These are phyloP conservation scores for Raffaelea albimanens DNA, from an alignment of 2,329 filamentous ascomycete species.

Conservation along the genomic window DNA sequence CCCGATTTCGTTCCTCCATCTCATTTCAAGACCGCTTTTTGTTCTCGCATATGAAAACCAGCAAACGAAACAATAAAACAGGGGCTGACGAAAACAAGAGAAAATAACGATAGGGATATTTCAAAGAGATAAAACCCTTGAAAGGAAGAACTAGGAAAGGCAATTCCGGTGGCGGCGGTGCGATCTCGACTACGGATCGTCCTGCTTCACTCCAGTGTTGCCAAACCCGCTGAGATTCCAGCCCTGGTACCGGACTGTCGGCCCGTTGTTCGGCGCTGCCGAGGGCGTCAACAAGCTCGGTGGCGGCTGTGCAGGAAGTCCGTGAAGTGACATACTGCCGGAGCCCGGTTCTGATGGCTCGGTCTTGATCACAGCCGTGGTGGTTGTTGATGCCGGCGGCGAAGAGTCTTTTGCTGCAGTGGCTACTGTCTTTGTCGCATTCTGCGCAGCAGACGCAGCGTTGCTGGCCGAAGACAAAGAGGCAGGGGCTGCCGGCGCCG, in stretches of 20 bases:
- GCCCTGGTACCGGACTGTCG: conserved; percentile 24
- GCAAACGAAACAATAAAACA: not conserved
- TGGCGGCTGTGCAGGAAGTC: conserved; percentile 10
- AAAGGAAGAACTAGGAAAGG: not conserved
- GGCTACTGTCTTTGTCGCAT: no score
- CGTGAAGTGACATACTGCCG: not conserved
- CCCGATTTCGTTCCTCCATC: no score
- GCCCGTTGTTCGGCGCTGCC: conserved; percentile 10
- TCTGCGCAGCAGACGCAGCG: not conserved
- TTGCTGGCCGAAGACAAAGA: not conserved
- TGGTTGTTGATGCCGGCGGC: not conserved
- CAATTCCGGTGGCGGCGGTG: not conserved
- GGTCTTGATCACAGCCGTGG: not conserved
- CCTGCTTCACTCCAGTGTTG: conserved; percentile 26
- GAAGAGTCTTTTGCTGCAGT: not conserved
- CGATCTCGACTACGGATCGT: conserved; percentile 16
- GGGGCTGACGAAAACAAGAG: not conserved
- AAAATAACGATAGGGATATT: no score
- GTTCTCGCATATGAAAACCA: no score
- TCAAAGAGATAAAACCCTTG: no score
- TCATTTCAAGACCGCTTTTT: no score
- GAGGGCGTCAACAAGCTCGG: conserved; percentile 14
- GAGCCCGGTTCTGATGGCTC: no score
- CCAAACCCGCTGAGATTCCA: conserved; percentile 32
- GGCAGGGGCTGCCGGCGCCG: not conserved